These are phyloP conservation scores for Hymenoscyphus scutula DNA, from an alignment of 2,329 filamentous ascomycete species.

Conservation along the genomic window DNA sequence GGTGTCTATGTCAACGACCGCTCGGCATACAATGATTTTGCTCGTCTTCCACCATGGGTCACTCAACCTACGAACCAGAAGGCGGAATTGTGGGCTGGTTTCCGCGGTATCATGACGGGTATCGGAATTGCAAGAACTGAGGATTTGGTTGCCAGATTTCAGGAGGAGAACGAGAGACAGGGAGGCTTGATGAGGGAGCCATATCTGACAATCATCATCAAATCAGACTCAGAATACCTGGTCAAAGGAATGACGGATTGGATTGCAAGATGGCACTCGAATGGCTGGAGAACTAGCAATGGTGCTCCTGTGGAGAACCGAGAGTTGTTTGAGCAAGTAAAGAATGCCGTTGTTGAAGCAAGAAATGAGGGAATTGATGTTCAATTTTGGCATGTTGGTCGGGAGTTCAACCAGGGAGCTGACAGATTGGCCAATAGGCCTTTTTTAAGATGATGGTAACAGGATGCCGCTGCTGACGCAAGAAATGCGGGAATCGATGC, in stretches of 20 bases:
- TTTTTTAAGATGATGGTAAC: no score
- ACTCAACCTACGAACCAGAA: not conserved
- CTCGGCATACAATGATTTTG: not conserved
- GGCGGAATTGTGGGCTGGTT: not conserved
- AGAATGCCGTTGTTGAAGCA: constrained; percentile 5
- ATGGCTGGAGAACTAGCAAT: constrained; percentile 31
- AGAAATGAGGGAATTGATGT: constrained; percentile 10
- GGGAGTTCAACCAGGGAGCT: constrained; percentile 8
- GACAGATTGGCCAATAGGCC: constrained; percentile 12
- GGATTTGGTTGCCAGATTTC: not conserved
- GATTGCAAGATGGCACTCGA: constrained; percentile 36
- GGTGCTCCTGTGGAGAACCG: constrained; percentile 21
- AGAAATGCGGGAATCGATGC: no score
- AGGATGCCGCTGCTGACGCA: not conserved
- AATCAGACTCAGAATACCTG: constrained; percentile 38
- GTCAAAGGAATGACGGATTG: constrained; percentile 36
- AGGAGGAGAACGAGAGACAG: not conserved
- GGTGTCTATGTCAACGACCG: not conserved
- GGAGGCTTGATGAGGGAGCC: no score
- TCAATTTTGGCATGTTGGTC: constrained; percentile 18
- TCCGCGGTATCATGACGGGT: not conserved
- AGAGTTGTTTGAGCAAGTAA: constrained; percentile 11
- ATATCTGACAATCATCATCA: constrained; percentile 20
- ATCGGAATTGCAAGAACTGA: not conserved
- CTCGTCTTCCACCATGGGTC: not conserved